Base-by-base conservation (phyloP, 768 basidiomycete species). In the Tylopilus vinaceipallidus region DNA sequence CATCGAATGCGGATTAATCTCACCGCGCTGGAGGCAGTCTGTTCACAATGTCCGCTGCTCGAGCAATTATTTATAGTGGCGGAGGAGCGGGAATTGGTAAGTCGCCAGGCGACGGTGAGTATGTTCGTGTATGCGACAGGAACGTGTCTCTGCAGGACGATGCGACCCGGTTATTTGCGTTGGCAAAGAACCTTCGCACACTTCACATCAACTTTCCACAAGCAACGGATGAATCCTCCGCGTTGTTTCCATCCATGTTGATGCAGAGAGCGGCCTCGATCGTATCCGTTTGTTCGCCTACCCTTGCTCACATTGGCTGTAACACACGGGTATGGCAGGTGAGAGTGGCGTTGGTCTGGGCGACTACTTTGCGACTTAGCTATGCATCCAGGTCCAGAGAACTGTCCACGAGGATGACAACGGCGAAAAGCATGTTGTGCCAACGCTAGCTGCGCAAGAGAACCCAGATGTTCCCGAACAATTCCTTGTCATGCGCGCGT, bases 321-420 rank as follows among this genome's bases (percentile, higher is more conserved):
- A 83, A 83, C 59, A 80, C 82, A 0, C 72, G 71, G 32, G 86
- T 87, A 1, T 88, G 84, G 82, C 78, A 86, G 75, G 88, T 87
- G 50, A 62, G 60, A 73, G 42, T 11, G 20, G 17, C 32, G 33
- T 17, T 19, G 14, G 43, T 11, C 14, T 27, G 8, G 16, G 33
- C 24, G 33, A 20, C 36, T 39, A 41, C 33, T 35, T 23, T 47
- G 17, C 20, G 10, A 35, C 43, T 58, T 33, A 42, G 26, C 46
- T 9, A 17, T 45, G 34, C 30, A 46, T 47, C 0, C 51, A 86
- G 84, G 74, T 86, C 30, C 68, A 72, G 46, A 71, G 78, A 33
- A 57, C 55, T 14, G 68, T 79, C 11, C 42, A 58, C 3, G 51
- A 64, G 9, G 66, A 69, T 14, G 72, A 72, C 23, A 62, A 72